These are phyloP conservation scores for Chlorella sorokiniana DNA, from an alignment of 139 green algal genomes.

Conservation along the genomic window DNA sequence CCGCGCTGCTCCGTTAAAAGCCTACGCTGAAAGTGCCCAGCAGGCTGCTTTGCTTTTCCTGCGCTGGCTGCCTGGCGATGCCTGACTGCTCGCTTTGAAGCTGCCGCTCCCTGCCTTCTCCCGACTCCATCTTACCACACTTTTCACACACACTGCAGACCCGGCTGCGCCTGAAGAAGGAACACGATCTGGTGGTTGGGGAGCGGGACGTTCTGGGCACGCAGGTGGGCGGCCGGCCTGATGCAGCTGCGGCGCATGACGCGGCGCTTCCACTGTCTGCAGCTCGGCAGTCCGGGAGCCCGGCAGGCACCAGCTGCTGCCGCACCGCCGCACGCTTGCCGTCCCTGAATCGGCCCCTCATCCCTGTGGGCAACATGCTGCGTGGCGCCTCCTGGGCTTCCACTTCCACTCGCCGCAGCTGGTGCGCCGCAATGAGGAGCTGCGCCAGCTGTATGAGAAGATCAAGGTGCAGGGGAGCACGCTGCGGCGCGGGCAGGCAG, in stretches of 20 bases:
- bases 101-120: neutral
- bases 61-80: no score
- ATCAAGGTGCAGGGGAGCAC: conserved; percentile 91
- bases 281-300: neutral
- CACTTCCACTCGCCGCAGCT: conserved; percentile 47
- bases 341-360: neutral
- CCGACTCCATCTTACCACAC: no score
- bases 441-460: conserved; percentile 94
- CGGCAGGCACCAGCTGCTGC: no score
- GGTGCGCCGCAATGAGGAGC: conserved; percentile 91
- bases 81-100: no score
- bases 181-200: conserved; percentile 87
- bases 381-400: neutral
- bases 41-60: no score
- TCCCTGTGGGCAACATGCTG: no score
- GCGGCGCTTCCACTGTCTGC: neutral
- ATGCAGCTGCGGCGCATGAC: neutral
- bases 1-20: neutral
- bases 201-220: conserved; percentile 87
- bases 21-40: neutral
- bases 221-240: neutral
- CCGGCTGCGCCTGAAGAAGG: conserved; percentile 82
- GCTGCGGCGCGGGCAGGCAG: conserved; percentile 82
- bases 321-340: no score
- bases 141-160: no score